These are phyloP conservation scores for Ailanthus altissimus DNA, from an alignment of 345 rosid species.

Conservation along the genomic window DNA sequence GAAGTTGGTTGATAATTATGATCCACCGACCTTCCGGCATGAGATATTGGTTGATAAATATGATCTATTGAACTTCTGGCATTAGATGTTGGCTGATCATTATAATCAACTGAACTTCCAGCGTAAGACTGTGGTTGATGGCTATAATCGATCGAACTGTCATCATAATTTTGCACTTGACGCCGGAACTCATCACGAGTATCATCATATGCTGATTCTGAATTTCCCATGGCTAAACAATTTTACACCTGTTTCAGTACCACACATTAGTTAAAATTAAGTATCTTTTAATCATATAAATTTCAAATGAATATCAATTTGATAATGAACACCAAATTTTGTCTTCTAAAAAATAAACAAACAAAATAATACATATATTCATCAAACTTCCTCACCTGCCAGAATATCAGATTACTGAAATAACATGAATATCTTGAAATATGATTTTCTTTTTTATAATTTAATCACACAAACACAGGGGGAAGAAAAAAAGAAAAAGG, in stretches of 20 bases:
- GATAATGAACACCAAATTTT: background rate
- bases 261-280: background rate
- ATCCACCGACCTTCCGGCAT: slow-evolving; percentile 28
- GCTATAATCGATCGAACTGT: slow-evolving; percentile 21
- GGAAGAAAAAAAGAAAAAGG: background rate
- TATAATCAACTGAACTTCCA: slow-evolving; percentile 32
- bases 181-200: slow-evolving; percentile 24
- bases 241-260: slow-evolving; percentile 19
- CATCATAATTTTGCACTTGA: slow-evolving; percentile 34
- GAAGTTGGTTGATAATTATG: background rate
- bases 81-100: slow-evolving; percentile 29
- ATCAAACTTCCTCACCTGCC: background rate
- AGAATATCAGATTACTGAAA: background rate
- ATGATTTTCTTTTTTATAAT: no score
- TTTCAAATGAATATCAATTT: no score
- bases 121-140: background rate
- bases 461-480: no score
- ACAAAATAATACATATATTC: background rate
- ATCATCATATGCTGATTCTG: slow-evolving; percentile 33
- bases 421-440: no score
- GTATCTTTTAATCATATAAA: background rate
- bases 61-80: slow-evolving; percentile 28
- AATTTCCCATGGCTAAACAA: slow-evolving; percentile 38
- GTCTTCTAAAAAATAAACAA: background rate
- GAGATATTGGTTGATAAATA: slow-evolving; percentile 27